Percentiles rank a stretch among this genome's conserved stretches.
Conservation (phyloP, 345 rosid genomes). For the Physaria fendleri region DNA sequence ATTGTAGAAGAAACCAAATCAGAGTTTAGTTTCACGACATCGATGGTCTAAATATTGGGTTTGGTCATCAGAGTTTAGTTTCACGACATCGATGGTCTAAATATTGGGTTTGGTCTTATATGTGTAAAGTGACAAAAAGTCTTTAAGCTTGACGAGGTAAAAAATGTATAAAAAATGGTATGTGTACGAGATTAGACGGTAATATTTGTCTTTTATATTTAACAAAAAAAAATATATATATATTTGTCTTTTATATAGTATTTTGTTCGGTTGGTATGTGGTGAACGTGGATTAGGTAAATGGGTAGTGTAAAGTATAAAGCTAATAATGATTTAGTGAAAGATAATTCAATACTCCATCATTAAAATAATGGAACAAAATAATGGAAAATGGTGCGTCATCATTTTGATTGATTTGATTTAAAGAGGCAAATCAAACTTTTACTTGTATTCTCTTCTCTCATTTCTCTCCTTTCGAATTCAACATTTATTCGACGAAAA, state of each 20-base stretch:
- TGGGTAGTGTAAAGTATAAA: too few species aligned
- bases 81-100: not conserved
- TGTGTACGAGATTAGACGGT: not conserved
- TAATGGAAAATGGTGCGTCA: not conserved
- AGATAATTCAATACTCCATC: too few species aligned
- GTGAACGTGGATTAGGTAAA: not conserved
- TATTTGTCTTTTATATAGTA: too few species aligned
- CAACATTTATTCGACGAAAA: too few species aligned
- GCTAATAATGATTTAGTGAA: not conserved
- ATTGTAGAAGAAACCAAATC: too few species aligned
- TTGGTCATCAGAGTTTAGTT: not conserved
- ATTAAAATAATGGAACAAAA: not conserved
- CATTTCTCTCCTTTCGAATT: too few species aligned
- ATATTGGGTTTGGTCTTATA: not conserved
- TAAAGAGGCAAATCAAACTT: not conserved
- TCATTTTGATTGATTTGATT: not conserved
- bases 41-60: not conserved
- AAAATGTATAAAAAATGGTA: too few species aligned
- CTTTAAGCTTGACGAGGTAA: too few species aligned
- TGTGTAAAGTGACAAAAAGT: not conserved
- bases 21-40: not conserved
- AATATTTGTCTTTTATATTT: not conserved
- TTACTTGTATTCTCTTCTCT: not conserved
- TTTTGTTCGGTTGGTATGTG: not conserved
- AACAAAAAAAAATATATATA: too few species aligned